Conservation (phyloP, 2,329 filamentous ascomycete genomes). For the Sporothrix globosa region DNA sequence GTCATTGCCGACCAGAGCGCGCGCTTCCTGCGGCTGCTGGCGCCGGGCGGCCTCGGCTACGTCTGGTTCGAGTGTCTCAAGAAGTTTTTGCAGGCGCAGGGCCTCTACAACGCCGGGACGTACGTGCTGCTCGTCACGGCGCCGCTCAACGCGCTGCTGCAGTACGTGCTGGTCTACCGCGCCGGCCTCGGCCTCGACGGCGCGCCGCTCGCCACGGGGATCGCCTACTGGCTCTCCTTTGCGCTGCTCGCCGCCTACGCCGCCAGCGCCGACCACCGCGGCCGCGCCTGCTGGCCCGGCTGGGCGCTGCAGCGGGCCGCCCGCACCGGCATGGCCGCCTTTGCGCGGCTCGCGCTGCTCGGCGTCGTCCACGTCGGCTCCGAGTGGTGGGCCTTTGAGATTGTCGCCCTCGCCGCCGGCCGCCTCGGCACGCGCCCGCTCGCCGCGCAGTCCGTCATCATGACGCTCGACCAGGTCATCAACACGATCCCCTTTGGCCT, state of each 20-base stretch:
- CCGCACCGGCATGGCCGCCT: slow-evolving; percentile 64
- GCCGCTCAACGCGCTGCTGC: slow-evolving; percentile 77
- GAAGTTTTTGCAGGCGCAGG: slow-evolving; percentile 86
- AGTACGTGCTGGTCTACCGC: slow-evolving; percentile 77
- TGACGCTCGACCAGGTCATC: slow-evolving; percentile 85
- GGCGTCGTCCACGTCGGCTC: slow-evolving; percentile 84
- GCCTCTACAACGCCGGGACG: slow-evolving; percentile 81
- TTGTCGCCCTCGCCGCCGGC: slow-evolving; percentile 81
- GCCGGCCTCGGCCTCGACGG: slow-evolving; percentile 73
- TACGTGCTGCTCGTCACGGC: slow-evolving; percentile 83
- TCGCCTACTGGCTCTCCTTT: slow-evolving; percentile 86
- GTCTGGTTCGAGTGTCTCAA: slow-evolving; percentile 87
- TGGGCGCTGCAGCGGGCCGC: slow-evolving; percentile 64
- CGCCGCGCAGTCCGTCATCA: slow-evolving; percentile 84
- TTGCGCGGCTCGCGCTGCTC: slow-evolving; percentile 72
- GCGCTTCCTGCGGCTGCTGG: slow-evolving; percentile 71
- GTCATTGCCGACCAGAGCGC: slow-evolving; percentile 75
- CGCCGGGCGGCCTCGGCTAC: slow-evolving; percentile 82
- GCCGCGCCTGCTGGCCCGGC: slow-evolving; percentile 79
- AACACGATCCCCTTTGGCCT: slow-evolving; percentile 86
- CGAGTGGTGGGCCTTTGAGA: slow-evolving; percentile 95
- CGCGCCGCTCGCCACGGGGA: slow-evolving; percentile 78
- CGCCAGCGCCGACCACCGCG: slow-evolving; percentile 61
- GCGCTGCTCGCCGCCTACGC: slow-evolving; percentile 73
- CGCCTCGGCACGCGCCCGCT: slow-evolving; percentile 77